Conservation (phyloP, 495 filamentous ascomycete genomes). For the Trichoderma virens region DNA sequence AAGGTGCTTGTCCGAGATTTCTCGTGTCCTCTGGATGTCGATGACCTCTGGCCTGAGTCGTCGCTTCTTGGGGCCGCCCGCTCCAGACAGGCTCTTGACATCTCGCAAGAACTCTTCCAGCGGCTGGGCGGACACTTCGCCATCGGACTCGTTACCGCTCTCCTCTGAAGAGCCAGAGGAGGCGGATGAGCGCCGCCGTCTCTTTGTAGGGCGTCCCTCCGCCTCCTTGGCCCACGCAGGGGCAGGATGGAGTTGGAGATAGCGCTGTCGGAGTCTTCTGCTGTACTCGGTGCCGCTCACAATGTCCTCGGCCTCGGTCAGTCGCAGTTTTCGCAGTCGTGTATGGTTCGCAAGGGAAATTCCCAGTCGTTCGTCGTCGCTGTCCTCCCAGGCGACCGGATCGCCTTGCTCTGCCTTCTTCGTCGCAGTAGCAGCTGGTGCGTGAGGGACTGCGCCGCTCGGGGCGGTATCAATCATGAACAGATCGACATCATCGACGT, state of each 20-base stretch:
- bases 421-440: conserved; percentile 22
- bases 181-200: conserved; percentile 42
- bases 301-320: conserved; percentile 73
- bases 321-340: conserved; percentile 71
- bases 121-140: conserved; percentile 61
- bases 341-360: conserved; percentile 70
- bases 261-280: conserved; percentile 70
- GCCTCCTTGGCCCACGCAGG: conserved; percentile 67
- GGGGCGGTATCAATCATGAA: conserved; percentile 38
- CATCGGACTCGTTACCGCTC: conserved; percentile 53
- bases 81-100: conserved; percentile 45
- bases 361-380: conserved; percentile 82
- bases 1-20: conserved; percentile 45
- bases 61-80: conserved; percentile 39
- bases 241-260: conserved; percentile 66
- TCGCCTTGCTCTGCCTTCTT: conserved; percentile 32
- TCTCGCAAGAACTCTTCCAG: conserved; percentile 73
- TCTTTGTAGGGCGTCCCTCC: conserved; percentile 37
- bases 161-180: conserved; percentile 35
- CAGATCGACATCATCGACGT: conserved; percentile 55
- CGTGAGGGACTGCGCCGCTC: conserved; percentile 24
- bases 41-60: conserved; percentile 79
- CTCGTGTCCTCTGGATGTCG: conserved; percentile 61
- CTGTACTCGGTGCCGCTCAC: conserved; percentile 81
- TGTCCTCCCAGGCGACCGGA: conserved; percentile 78